Evolutionary conservation across 345 rosid species (phyloP), one percentile per base, ranked within the genome.

Genomic region (Atalantia buxifolia): DNA sequence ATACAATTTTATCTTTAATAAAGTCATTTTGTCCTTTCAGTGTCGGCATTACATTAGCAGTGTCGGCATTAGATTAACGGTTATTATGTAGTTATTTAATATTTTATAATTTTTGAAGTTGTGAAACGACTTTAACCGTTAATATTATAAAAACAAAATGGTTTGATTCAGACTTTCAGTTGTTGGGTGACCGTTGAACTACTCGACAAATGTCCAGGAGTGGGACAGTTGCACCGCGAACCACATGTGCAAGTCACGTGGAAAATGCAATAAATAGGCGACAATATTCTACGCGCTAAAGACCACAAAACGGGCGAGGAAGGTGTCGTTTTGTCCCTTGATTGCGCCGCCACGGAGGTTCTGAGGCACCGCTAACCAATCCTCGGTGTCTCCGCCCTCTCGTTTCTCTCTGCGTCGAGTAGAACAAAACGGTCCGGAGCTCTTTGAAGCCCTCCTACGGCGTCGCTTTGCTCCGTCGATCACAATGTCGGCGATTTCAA

Each of bases 311-410:
- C 67, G 45, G 45, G 27, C 69, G 45, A 19, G 70, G 7, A 1
- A 12, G 50, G n/a, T 12, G 22, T 25, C 25, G 25, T 66, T 35
- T 66, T 35, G 50, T 35, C 70, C 12, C 36, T 36, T 27, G 31
- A 4, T 27, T 27, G 48, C 10, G 7, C 8, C 12, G 22, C 0
- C 21, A 2, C 12, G 66, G 64, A 31, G 62, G 64, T n/a, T 55
- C 72, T 56, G 77, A 61, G 61, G n/a, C 76, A 78, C 69, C 71
- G 74, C 62, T 7, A 48, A 57, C 62, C 10, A 28, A 57, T 65
- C 81, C 42, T 86, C 71, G 88, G 80, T 68, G 77, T 83, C 85
- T 81, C 85, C 88, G 82, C 86, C 85, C 83, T 69, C 78, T 75
- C 31, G 2, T 55, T 31, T 65, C 35, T 42, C 76, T 70, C 66